phyloP scores from a whole-genome alignment of 1,284 basidiomycete genomes.

The Boletus sp. region DNA sequence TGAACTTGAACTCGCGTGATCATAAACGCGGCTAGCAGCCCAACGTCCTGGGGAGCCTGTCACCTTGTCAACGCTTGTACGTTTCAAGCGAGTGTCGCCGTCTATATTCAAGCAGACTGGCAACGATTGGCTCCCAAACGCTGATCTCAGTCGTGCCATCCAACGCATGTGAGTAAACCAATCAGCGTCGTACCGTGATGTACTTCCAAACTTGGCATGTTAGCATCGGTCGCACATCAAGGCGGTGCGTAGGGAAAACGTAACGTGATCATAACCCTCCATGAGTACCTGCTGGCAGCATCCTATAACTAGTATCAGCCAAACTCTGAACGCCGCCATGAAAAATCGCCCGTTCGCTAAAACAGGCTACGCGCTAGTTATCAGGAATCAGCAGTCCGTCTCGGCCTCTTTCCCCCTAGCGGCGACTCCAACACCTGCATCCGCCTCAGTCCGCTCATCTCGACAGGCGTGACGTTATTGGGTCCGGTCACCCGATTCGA shows the following conservation, averaged over 20 bases:
- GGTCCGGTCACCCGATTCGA: constrained; percentile 14
- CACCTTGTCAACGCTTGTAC: constrained; percentile 18
- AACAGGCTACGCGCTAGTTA: background rate
- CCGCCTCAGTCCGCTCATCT: constrained; percentile 25
- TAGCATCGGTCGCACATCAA: background rate
- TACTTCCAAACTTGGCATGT: background rate
- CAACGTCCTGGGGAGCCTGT: background rate
- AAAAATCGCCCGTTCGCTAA: constrained; percentile 1
- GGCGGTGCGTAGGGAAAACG: constrained; percentile 5
- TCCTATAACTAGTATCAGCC: background rate
- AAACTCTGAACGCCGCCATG: constrained; percentile 6
- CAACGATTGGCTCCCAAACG: constrained; percentile 10
- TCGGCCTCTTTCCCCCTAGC: constrained; percentile 32
- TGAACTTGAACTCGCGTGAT: constrained; percentile 24
- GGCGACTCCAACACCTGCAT: constrained; percentile 35
- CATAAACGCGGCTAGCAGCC: constrained; percentile 4
- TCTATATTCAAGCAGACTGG: constrained; percentile 3
- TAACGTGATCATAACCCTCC: background rate
- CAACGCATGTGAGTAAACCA: too few relatives aligned
- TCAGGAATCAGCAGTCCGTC: constrained; percentile 27
- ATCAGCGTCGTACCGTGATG: constrained; percentile 3
- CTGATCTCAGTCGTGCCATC: too few relatives aligned
- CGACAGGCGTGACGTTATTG: constrained; percentile 35
- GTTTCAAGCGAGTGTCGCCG: constrained; percentile 13
- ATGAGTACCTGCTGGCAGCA: background rate